Conservation (phyloP, 140 eudicot species). For the Anethum foeniculum region DNA sequence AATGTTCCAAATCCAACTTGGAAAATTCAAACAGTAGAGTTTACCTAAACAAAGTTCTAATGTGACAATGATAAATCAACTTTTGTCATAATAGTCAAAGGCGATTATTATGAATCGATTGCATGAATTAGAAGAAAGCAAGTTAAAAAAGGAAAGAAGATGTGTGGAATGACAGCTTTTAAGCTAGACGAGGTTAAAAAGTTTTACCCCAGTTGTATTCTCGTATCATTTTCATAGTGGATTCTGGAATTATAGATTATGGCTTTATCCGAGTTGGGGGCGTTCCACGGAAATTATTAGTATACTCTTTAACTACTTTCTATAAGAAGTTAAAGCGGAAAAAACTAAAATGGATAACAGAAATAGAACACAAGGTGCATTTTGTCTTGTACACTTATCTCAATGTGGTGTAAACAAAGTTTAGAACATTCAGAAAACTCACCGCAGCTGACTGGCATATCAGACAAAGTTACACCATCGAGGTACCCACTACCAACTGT, state of each 20-base stretch:
- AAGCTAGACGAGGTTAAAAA: neutral
- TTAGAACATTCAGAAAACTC: conserved; percentile 24
- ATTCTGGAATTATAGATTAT: neutral
- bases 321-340: neutral
- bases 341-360: neutral
- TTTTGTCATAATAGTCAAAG: neutral
- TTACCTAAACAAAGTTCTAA: neutral
- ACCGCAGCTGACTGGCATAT: conserved; percentile 75
- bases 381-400: neutral
- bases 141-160: too few relatives aligned
- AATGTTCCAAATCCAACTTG: neutral
- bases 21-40: neutral
- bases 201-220: neutral
- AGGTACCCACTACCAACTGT: conserved; percentile 68
- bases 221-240: neutral
- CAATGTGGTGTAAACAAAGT: neutral
- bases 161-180: neutral
- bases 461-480: conserved; percentile 69
- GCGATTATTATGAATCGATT: neutral
- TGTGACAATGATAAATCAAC: neutral
- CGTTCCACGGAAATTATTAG: neutral
- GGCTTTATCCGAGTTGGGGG: neutral
- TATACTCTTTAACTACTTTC: neutral
- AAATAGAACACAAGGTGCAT: neutral
- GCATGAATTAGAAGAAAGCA: neutral